Evolutionary conservation across 305 asterid genomes (phyloP).

Genomic region (Fraxinus platypoda): DNA sequence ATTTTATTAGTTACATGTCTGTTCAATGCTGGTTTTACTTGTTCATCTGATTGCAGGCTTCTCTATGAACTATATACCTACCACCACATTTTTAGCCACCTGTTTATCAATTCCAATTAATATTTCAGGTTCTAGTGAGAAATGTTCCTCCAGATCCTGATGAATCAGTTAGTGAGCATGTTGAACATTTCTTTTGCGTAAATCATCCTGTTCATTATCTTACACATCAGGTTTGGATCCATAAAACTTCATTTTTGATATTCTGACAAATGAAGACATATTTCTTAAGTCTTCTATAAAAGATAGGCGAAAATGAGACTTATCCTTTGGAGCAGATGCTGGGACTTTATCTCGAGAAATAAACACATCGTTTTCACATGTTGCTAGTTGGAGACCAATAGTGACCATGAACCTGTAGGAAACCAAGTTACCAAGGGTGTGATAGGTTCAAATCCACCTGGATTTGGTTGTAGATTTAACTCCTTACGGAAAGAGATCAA

Average conservation of each 20-base stretch:
- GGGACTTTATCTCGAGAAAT: neutral
- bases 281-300: neutral
- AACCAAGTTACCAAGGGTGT: neutral
- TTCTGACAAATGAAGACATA: neutral
- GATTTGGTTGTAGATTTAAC: neutral
- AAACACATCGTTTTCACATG: neutral
- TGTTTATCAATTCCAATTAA: constrained; percentile 13
- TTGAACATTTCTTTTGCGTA: constrained; percentile 91
- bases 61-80: neutral
- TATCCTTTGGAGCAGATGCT: neutral
- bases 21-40: neutral
- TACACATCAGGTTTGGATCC: constrained; percentile 66
- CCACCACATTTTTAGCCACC: neutral
- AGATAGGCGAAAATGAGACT: neutral
- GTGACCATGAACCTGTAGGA: neutral
- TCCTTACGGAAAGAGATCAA: neutral
- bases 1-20: constrained; percentile 3
- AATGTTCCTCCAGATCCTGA: constrained; percentile 92
- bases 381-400: neutral
- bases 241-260: constrained; percentile 4
- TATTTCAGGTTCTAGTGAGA: constrained; percentile 86
- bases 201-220: constrained; percentile 85
- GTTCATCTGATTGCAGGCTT: neutral
- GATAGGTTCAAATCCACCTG: neutral
- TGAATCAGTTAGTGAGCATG: constrained; percentile 86